A percentile compares a stretch with the other conserved stretches of the same genome.
These are phyloP conservation scores for Firmiana major DNA, from an alignment of 345 rosid genomes.

Conservation along the genomic window DNA sequence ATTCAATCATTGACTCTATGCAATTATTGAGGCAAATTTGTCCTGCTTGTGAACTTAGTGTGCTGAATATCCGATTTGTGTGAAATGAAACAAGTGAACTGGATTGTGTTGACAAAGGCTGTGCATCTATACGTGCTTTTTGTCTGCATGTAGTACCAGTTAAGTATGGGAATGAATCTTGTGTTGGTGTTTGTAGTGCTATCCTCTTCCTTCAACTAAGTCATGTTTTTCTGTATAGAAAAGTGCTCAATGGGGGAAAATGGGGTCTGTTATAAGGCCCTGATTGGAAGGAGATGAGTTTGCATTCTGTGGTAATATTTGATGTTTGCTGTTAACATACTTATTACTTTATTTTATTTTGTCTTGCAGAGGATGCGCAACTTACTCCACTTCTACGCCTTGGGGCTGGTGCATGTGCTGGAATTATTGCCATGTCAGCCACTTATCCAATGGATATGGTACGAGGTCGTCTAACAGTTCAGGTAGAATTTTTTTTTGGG, in stretches of 20 bases:
- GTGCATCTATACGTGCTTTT: background rate
- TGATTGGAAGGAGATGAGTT: background rate
- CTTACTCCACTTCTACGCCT: conserved; percentile 84
- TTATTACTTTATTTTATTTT: background rate
- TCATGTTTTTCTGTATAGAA: background rate
- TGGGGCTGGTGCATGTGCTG: conserved; percentile 93
- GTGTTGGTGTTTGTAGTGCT: background rate
- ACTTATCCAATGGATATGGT: conserved; percentile 93
- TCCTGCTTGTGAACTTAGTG: background rate
- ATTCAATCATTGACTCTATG: background rate
- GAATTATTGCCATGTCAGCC: conserved; percentile 93
- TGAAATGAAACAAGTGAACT: background rate
- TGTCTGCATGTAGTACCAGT: background rate
- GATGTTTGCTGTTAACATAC: background rate
- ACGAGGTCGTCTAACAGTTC: conserved; percentile 85
- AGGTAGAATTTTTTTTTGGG: conserved; percentile 40
- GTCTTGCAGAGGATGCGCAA: conserved; percentile 64
- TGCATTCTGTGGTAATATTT: background rate
- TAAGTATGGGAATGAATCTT: conserved; percentile 5
- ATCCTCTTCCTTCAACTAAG: background rate
- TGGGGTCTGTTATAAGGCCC: background rate
- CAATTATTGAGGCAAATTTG: background rate
- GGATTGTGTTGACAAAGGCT: background rate
- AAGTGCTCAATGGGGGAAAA: background rate
- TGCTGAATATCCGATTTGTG: background rate